Conservation (phyloP, 148 eudicot genomes). For the Nepenthes gracilis region DNA sequence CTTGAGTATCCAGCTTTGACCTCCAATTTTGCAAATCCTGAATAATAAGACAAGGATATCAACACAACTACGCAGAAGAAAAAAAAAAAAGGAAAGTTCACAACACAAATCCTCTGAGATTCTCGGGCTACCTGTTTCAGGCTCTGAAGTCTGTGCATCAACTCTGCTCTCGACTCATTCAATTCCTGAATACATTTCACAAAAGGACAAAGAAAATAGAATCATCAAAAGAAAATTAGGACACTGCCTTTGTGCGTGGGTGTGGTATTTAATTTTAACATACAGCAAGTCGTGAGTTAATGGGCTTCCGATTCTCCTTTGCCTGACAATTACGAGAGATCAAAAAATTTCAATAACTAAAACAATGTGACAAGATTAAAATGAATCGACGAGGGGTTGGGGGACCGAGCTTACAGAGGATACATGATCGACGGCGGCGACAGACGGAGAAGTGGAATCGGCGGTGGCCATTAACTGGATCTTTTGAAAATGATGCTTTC, state of each 20-base stretch:
- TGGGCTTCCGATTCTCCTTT: conserved; percentile 43
- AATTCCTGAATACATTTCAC: conserved; percentile 33
- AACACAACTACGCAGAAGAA: not conserved
- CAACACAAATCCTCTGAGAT: not conserved
- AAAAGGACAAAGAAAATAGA: not conserved
- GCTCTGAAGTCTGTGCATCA: conserved; percentile 57
- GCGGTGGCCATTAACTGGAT: not conserved
- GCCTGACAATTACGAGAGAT: conserved; percentile 17
- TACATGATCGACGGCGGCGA: not conserved
- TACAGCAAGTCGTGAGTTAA: conserved; percentile 55
- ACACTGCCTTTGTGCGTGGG: too few relatives aligned
- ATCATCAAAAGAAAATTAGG: not conserved
- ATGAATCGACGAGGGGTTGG: not conserved
- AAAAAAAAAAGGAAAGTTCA: not conserved
- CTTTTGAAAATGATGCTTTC: too few relatives aligned
- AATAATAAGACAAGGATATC: not conserved
- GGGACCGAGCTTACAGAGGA: not conserved
- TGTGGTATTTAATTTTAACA: not conserved
- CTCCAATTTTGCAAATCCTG: conserved; percentile 93
- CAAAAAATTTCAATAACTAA: conserved; percentile 5
- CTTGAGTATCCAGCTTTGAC: conserved; percentile 76
- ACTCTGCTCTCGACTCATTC: conserved; percentile 64
- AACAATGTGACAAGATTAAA: not conserved
- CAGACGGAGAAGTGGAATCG: not conserved
- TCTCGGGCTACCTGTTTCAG: conserved; percentile 49